Evolutionary conservation across 805 yeast species (phyloP), one percentile per base, ranked within the genome.

Genomic region (Candida ascalaphidarum): DNA sequence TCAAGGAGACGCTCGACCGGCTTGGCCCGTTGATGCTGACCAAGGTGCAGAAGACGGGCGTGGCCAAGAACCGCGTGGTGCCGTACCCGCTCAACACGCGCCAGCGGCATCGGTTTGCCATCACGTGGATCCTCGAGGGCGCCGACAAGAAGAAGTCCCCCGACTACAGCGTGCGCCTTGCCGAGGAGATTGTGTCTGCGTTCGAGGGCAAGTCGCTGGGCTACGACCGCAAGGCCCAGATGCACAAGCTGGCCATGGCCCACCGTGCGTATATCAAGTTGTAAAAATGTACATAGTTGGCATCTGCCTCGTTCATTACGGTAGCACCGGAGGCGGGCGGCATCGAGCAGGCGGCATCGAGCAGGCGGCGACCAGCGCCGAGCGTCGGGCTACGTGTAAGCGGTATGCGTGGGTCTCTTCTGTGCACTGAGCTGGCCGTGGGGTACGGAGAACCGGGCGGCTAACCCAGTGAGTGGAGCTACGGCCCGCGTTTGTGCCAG

Each of bases 121-220:
- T 94, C 66, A 57, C 65, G 39, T 92, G 97, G 97, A 80, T 92
- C 27, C 55, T 86, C 30, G 95, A 84, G 35, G 85, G 94, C 13
- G 73, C 94, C 22, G 70, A 75, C 34, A 77, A 81, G 46, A 77
- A 94, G 52, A 77, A 76, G 26, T 77, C 88, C 11, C 73, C 76
- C 33, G 92, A 82, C 45, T 81, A 81, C 45, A 65, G 94, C 2
- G 96, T 92, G 22, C 73, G 97, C 46, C 65, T 92, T 25, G 86
- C 88, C 21, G 97, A 92, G 58, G 97, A 92, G 57, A 72, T 92
- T 34, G 50, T 84, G 21, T 65, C 79, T 29, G 92, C 92, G 17
- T 66, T 64, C 43, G 74, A 72, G 43, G 96, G 96, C 29, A 77
- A 74, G 46, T 74, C 89, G 23, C 67, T 86, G 19, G 86, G 92